Evolutionary conservation across 805 yeast species (phyloP).

Genomic region (Sporopachydermia lactativora): DNA sequence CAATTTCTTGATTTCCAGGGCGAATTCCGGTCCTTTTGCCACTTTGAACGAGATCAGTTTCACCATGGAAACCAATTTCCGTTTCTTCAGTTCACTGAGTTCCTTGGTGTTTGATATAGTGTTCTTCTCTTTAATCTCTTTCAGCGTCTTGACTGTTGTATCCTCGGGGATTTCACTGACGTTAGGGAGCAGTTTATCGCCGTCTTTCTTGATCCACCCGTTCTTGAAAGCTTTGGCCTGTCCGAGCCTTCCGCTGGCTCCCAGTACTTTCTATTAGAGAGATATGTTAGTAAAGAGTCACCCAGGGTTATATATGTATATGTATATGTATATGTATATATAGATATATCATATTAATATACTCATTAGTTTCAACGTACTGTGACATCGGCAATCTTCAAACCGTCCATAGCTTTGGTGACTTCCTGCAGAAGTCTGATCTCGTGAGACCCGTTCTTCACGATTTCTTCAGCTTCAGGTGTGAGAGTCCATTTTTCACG

Average conservation of each 20-base stretch:
- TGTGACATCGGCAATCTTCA: constrained; percentile 66
- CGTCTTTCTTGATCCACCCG: constrained; percentile 88
- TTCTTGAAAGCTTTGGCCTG: constrained; percentile 97
- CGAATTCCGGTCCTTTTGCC: constrained; percentile 72
- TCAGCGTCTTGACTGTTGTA: constrained; percentile 49
- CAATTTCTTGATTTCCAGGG: constrained; percentile 59
- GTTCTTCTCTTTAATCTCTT: constrained; percentile 41
- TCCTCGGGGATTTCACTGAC: constrained; percentile 41
- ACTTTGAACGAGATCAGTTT: constrained; percentile 67
- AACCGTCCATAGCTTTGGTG: constrained; percentile 57
- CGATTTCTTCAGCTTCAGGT: constrained; percentile 69
- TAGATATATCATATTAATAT: too few relatives aligned
- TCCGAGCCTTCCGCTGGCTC: constrained; percentile 78
- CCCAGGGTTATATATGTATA: too few relatives aligned
- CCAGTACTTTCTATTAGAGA: constrained; percentile 35
- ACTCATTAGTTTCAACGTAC: too few relatives aligned
- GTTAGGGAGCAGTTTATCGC: constrained; percentile 56
- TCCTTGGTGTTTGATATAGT: constrained; percentile 46
- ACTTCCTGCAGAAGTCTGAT: constrained; percentile 65
- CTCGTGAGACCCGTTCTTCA: constrained; percentile 81
- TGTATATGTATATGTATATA: too few relatives aligned
- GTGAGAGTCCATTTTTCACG: constrained; percentile 64
- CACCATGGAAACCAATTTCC: constrained; percentile 64
- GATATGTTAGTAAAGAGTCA: constrained; percentile 1
- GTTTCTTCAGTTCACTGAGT: constrained; percentile 78